Conservation (phyloP, 176 grass and related monocot species). For the Cenchrus fungigraminus region DNA sequence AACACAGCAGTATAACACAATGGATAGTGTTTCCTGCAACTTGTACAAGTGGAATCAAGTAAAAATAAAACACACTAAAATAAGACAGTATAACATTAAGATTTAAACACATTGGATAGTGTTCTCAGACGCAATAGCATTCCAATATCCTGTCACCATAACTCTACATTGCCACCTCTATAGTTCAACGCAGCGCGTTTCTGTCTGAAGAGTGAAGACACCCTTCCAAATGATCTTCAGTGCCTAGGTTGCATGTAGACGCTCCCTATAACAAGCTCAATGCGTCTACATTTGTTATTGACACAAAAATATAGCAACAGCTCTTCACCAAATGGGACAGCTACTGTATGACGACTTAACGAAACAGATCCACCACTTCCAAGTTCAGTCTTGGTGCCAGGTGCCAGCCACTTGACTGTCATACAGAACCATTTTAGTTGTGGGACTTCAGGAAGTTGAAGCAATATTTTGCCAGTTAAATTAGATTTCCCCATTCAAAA, state of each 20-base stretch:
- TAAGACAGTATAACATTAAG: too few relatives aligned
- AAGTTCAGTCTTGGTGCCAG: background rate
- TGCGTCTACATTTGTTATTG: background rate
- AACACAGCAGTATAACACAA: too few relatives aligned
- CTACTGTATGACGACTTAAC: background rate
- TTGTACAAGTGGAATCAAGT: too few relatives aligned
- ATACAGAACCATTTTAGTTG: background rate
- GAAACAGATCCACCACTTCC: background rate
- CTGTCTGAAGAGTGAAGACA: background rate
- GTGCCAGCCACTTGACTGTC: background rate
- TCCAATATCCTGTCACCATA: background rate
- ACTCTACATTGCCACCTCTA: too few relatives aligned
- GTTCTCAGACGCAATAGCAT: too few relatives aligned
- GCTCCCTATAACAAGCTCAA: background rate
- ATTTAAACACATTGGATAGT: too few relatives aligned
- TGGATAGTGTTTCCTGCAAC: too few relatives aligned
- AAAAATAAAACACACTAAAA: too few relatives aligned
- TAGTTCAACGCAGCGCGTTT: too few relatives aligned
- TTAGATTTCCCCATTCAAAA: background rate
- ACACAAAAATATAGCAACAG: background rate
- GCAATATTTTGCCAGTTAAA: conserved; percentile 1
- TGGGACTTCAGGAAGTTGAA: background rate
- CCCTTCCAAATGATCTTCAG: background rate
- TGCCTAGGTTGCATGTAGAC: background rate
- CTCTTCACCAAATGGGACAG: background rate